These are phyloP conservation scores for Aspergillus panamensis DNA, from an alignment of 495 filamentous ascomycete species.

Conservation along the genomic window DNA sequence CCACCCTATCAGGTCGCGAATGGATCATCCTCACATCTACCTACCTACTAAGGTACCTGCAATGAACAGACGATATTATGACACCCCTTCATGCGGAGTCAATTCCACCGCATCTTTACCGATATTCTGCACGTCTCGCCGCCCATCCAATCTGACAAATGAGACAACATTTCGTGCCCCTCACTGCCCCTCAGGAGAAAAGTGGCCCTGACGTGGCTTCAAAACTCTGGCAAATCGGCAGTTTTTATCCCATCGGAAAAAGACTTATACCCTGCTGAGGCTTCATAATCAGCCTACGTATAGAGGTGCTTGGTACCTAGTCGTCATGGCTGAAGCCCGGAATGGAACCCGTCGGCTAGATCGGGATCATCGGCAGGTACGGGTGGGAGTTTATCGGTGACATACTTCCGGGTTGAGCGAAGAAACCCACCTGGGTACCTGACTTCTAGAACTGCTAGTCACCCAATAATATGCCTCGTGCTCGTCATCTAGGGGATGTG, in stretches of 20 bases:
- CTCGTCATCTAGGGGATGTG: neutral
- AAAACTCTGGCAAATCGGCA: neutral
- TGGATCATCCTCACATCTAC: no score
- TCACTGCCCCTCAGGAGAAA: no score
- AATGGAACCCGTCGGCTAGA: conserved; percentile 2
- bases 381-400: neutral
- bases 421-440: neutral
- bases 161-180: neutral
- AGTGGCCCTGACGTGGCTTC: neutral
- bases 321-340: neutral
- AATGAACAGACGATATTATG: no score
- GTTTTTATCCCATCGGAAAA: neutral
- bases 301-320: neutral
- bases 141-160: no score
- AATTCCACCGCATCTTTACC: neutral
- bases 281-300: neutral
- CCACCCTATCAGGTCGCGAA: no score
- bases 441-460: neutral
- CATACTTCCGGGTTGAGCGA: neutral
- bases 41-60: no score
- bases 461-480: neutral
- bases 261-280: neutral
- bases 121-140: neutral
- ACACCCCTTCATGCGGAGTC: neutral
- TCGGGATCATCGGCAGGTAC: conserved; percentile 6